phyloP scores from a whole-genome alignment of 306 rosid species.

The Lupinus albus region DNA sequence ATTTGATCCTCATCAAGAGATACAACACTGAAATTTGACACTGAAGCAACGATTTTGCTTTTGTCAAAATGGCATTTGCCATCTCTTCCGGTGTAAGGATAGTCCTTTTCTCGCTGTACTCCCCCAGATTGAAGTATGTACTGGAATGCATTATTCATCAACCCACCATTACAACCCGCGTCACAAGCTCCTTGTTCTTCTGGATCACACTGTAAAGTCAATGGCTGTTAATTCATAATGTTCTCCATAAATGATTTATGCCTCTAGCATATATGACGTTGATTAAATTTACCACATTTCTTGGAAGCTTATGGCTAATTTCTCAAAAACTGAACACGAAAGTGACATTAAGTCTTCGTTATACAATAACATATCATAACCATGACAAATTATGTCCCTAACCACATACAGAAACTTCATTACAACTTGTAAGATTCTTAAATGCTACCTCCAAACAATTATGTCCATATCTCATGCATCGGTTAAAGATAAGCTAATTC shows the following conservation, averaged over 20 bases:
- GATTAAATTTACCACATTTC: neutral
- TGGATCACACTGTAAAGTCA: conserved; percentile 82
- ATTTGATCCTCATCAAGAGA: conserved; percentile 85
- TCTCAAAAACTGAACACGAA: neutral
- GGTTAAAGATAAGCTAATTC: neutral
- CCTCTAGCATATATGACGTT: neutral
- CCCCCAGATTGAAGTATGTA: conserved; percentile 86
- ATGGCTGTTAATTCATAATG: conserved; percentile 17
- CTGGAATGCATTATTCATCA: conserved; percentile 89
- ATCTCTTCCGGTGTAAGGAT: conserved; percentile 85
- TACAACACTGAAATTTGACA: conserved; percentile 80
- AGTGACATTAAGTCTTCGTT: neutral
- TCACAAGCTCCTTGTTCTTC: conserved; percentile 77
- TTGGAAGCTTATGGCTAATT: neutral
- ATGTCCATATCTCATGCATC: neutral
- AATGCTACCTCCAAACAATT: neutral
- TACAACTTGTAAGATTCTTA: neutral
- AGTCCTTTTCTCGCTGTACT: conserved; percentile 69
- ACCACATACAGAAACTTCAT: neutral
- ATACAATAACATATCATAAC: neutral
- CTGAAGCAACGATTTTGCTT: conserved; percentile 67
- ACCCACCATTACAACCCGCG: conserved; percentile 86
- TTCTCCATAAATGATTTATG: neutral
- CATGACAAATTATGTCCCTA: neutral
- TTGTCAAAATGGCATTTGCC: conserved; percentile 84